Evolutionary conservation across 2,329 filamentous ascomycete genomes (phyloP).

Genomic region (Epichloe bromicola): DNA sequence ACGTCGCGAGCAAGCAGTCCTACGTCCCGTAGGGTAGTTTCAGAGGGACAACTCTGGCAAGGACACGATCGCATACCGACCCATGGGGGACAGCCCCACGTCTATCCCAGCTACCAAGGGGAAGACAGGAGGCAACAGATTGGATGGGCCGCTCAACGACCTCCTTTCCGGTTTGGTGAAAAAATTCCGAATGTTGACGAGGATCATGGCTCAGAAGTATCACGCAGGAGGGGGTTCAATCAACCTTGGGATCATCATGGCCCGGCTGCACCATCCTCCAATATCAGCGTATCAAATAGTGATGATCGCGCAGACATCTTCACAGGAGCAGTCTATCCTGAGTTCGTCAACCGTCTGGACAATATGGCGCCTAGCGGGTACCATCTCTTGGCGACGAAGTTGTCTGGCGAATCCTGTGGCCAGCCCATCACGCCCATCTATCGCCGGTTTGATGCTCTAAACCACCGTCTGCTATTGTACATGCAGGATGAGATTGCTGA

Average conservation of each 20-base stretch:
- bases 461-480: constrained; percentile 70
- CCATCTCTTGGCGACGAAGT: constrained; percentile 44
- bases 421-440: constrained; percentile 50
- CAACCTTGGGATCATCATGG: constrained; percentile 1
- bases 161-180: background rate
- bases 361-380: constrained; percentile 38
- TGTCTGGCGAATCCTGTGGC: constrained; percentile 21
- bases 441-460: constrained; percentile 67
- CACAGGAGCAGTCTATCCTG: background rate
- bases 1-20: constrained; percentile 3
- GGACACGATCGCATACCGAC: background rate
- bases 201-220: background rate
- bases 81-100: background rate
- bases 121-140: constrained; percentile 1
- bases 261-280: constrained; percentile 1
- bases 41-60: constrained; percentile 1
- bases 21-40: background rate
- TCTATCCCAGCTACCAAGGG: background rate
- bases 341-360: background rate
- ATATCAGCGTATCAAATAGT: background rate
- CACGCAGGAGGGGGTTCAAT: background rate
- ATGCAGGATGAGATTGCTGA: constrained; percentile 76
- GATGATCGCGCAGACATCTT: constrained; percentile 1
- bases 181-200: background rate
- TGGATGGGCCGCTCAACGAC: constrained; percentile 1